phyloP scores from a whole-genome alignment of 192 early-diverging fungal species.

The Rhizoclosmatium globosum region DNA sequence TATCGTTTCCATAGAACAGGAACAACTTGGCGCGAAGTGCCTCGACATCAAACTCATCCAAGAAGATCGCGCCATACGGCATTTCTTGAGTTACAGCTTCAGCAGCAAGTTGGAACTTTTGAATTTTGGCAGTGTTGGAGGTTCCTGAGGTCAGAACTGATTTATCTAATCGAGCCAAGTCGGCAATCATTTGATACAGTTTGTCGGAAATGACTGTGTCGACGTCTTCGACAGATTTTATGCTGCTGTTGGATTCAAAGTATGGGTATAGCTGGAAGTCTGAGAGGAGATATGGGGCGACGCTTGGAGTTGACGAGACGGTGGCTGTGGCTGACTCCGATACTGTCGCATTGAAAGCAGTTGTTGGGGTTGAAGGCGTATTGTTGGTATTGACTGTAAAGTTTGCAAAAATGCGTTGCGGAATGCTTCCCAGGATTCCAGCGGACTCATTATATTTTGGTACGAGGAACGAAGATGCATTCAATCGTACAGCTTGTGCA shows the following conservation, averaged over 20 bases:
- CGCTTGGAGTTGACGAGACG: neutral
- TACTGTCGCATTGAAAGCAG: neutral
- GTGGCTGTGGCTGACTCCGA: neutral
- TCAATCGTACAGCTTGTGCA: neutral
- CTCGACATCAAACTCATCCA: constrained; percentile 57
- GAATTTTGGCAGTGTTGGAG: constrained; percentile 37
- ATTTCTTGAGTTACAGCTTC: constrained; percentile 47
- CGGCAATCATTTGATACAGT: constrained; percentile 26
- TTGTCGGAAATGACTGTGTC: neutral
- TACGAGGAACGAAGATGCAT: neutral
- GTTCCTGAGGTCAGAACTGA: constrained; percentile 36
- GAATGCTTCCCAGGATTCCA: constrained; percentile 50
- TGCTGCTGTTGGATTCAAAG: neutral
- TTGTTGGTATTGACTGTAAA: constrained; percentile 1
- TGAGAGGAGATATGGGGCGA: neutral
- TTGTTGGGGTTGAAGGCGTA: neutral
- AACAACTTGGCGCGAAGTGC: constrained; percentile 51
- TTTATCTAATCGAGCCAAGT: constrained; percentile 60
- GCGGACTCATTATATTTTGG: neutral
- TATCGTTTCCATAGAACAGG: constrained; percentile 62
- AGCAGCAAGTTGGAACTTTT: constrained; percentile 32
- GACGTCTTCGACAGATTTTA: constrained; percentile 2
- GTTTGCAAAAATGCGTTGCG: constrained; percentile 44
- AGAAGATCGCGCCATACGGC: constrained; percentile 65
- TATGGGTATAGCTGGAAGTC: constrained; percentile 17